Evolutionary conservation across 164 flowering plant species (phyloP).

Genomic region (Vitis rupestris): DNA sequence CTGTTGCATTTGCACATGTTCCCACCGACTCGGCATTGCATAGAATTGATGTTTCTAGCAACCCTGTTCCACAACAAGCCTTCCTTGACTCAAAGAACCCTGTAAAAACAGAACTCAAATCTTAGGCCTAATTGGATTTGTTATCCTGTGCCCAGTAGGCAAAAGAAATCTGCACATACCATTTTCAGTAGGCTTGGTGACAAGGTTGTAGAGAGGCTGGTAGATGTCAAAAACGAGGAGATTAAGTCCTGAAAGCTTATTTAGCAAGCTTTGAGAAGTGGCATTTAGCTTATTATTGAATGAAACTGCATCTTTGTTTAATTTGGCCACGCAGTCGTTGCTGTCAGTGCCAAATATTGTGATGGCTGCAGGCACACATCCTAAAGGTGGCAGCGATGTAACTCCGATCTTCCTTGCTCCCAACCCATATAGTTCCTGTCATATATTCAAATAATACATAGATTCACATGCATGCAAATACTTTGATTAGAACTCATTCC

Average conservation of each 20-base stretch:
- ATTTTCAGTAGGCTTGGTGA: conserved; percentile 39
- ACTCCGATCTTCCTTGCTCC: conserved; percentile 73
- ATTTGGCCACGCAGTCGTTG: conserved; percentile 40
- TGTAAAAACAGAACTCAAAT: conserved; percentile 16
- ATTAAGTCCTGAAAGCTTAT: conserved; percentile 40
- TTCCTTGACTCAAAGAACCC: conserved; percentile 81
- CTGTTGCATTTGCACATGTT: conserved; percentile 71
- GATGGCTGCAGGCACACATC: conserved; percentile 62
- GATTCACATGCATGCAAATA: no score
- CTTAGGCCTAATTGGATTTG: no score
- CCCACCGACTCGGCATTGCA: conserved; percentile 66
- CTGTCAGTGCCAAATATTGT: conserved; percentile 48
- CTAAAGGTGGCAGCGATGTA: conserved; percentile 58
- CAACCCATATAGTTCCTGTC: conserved; percentile 43
- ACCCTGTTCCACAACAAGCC: conserved; percentile 90
- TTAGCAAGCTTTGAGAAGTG: conserved; percentile 34
- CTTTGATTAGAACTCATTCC: no score
- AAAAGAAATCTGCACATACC: conserved; percentile 24
- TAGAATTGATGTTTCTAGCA: conserved; percentile 60
- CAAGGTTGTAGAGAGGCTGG: conserved; percentile 48
- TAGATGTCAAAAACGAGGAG: conserved; percentile 55
- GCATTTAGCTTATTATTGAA: conserved; percentile 60
- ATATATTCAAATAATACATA: neutral
- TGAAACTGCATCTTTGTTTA: conserved; percentile 44
- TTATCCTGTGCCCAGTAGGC: no score